Base-by-base conservation (phyloP, 352 stramenopile genomes). In the Pythium aquatile region DNA sequence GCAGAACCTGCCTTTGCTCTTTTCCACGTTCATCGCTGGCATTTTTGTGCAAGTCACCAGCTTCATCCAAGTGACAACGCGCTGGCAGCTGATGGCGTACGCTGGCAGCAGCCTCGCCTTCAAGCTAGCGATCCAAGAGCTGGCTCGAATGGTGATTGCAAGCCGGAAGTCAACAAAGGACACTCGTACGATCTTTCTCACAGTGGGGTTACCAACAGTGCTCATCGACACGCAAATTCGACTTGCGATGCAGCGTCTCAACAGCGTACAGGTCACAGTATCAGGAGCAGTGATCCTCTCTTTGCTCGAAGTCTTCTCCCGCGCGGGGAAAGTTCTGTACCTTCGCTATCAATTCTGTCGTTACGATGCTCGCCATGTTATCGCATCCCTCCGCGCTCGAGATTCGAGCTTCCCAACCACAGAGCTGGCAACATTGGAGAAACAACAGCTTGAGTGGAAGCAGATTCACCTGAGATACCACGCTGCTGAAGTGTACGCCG, bases 191-290 rank as follows among this genome's bases (percentile, higher is more conserved):
- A 79, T 83, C 63, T 76, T 68, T 30, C 63, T 81, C 11, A 52
- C 69, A 0, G 69, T 85, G 2, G 76, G 54, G 2, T 33, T 82
- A 1, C 74, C 74, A 9, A 78, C 74, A 4, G 70, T 82, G 8
- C 44, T 85, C 32, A 76, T 85, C 42, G 73, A 85, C 59, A 83
- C 74, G 5, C 75, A 85, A 51, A 48, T 76, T 4, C 70, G 75
- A 42, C 70, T 85, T 7, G 56, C 76, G 14, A 32, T 85, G 32
- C 58, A 78, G 24, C 67, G 72, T 2, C 65, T 65, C 24, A 51
- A 70, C 26, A 74, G 67, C 17, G 67, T 61, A 16, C 35, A 54
- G 11, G 61, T 76, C 35, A 70, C 70, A n/a, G 60, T 73, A 0
- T 53, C 33, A 10, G 75, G 70, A 35, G 68, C 65, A 1, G 59